Evolutionary conservation across 2,329 filamentous ascomycete genomes (phyloP).

Genomic region (Nigrospora osmanthi): DNA sequence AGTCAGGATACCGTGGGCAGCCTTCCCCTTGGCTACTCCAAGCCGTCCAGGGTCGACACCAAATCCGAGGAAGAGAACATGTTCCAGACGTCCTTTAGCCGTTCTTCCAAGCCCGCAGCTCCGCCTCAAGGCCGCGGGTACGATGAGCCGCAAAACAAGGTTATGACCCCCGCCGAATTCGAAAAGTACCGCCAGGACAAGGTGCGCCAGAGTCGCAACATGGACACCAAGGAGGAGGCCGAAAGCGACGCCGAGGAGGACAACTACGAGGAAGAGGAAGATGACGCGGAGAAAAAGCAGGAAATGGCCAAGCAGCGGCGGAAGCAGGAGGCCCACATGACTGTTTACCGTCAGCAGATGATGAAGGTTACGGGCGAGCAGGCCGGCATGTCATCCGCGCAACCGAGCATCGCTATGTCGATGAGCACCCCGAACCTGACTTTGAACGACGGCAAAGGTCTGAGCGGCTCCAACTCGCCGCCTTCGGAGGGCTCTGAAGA

Average conservation of each 20-base stretch:
- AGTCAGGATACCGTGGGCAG: conserved; percentile 29
- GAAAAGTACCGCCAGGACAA: conserved; percentile 73
- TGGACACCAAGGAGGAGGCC: conserved; percentile 29
- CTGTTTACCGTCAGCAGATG: conserved; percentile 89
- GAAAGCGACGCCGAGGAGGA: conserved; percentile 33
- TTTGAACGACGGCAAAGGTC: conserved; percentile 19
- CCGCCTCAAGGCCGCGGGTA: conserved; percentile 19
- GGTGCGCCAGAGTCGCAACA: conserved; percentile 44
- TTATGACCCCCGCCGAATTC: conserved; percentile 87
- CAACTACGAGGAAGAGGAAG: conserved; percentile 56
- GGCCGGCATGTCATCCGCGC: conserved; percentile 34
- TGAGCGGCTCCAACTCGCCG: conserved; percentile 25
- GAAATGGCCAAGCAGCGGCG: conserved; percentile 68
- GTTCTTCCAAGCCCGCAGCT: conserved; percentile 27
- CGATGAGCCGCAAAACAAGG: conserved; percentile 52
- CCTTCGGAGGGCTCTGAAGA: conserved; percentile 59
- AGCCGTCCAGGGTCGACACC: conserved; percentile 19
- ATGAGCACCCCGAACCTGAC: conserved; percentile 56
- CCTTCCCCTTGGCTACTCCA: conserved; percentile 21
- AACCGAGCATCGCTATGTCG: conserved; percentile 48
- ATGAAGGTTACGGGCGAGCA: conserved; percentile 87
- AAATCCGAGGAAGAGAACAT: conserved; percentile 44
- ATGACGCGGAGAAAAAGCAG: conserved; percentile 69
- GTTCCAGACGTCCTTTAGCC: conserved; percentile 39
- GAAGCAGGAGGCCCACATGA: conserved; percentile 85